Percentiles rank a stretch among this genome's conserved stretches.
phyloP scores from a whole-genome alignment of 176 grass and related monocot species.

The Pharus latifolius region DNA sequence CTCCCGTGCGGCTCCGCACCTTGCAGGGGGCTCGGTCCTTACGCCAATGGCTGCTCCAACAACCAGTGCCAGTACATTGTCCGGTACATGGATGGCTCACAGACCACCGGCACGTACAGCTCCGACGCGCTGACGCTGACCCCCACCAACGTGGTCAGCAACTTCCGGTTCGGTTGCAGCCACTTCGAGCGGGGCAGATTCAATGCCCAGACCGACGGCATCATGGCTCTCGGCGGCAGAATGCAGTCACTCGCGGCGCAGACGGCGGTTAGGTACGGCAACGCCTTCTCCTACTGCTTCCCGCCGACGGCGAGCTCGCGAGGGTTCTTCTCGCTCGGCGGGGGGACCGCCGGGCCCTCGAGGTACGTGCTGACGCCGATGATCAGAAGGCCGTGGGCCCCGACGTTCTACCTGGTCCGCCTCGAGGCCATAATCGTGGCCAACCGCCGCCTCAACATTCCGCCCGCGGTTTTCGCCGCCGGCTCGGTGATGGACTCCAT shows the following conservation, averaged over 20 bases:
- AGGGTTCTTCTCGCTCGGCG: conserved; percentile 3
- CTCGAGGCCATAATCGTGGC: conserved; percentile 38
- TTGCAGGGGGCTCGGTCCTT: conserved; percentile 34
- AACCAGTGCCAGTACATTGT: conserved; percentile 8
- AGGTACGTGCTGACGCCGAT: conserved; percentile 16
- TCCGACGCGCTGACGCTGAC: conserved; percentile 36
- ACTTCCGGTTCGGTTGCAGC: conserved; percentile 39
- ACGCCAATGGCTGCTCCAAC: conserved; percentile 28
- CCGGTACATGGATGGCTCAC: conserved; percentile 38
- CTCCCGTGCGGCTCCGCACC: conserved; percentile 20
- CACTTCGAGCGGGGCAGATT: conserved; percentile 42
- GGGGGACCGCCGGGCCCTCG: not conserved
- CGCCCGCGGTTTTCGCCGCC: conserved; percentile 14
- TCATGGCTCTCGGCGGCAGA: conserved; percentile 36
- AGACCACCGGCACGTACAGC: conserved; percentile 34
- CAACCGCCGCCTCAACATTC: conserved; percentile 22
- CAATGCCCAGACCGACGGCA: conserved; percentile 22
- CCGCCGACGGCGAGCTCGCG: conserved; percentile 23
- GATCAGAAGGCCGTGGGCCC: conserved; percentile 8
- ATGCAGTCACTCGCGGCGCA: conserved; percentile 40
- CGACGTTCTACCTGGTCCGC: conserved; percentile 41
- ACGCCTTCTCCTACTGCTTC: conserved; percentile 47
- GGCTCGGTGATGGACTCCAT: conserved; percentile 51
- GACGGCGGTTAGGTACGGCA: conserved; percentile 32
- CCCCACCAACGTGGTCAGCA: not conserved